Conservation (phyloP, 176 grass and related monocot genomes). For the Avena atlantica region DNA sequence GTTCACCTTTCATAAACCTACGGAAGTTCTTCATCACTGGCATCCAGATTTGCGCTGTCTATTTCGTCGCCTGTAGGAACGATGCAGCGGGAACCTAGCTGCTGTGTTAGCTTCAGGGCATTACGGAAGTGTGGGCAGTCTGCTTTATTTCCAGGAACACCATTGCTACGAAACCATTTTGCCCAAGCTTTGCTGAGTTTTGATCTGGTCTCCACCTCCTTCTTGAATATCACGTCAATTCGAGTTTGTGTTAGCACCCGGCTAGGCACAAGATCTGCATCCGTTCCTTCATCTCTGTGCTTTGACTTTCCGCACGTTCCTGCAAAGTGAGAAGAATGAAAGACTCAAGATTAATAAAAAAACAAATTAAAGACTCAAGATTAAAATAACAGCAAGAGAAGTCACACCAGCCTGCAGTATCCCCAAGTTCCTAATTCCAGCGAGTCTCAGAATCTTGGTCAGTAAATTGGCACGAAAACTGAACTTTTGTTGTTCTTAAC, state of each 20-base stretch:
- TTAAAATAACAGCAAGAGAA: too few relatives aligned
- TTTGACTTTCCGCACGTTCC: background rate
- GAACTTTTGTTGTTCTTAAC: background rate
- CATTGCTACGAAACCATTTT: conserved; percentile 19
- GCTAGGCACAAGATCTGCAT: background rate
- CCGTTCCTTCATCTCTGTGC: background rate
- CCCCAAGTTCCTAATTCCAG: background rate
- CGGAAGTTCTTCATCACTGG: conserved; percentile 5
- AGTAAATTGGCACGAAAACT: background rate
- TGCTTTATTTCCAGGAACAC: conserved; percentile 7
- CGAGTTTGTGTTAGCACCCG: background rate
- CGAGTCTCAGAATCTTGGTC: background rate
- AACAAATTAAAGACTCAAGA: background rate
- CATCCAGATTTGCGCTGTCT: background rate
- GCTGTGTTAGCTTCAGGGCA: conserved; percentile 12
- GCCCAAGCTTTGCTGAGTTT: conserved; percentile 14
- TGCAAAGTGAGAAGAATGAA: conserved; percentile 19
- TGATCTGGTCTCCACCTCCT: background rate
- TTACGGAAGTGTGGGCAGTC: conserved; percentile 8
- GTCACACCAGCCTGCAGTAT: background rate
- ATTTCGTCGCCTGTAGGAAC: conserved; percentile 1
- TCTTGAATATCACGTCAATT: conserved; percentile 23
- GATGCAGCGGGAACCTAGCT: background rate
- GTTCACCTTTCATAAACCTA: background rate
- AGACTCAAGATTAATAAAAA: background rate